A percentile compares a stretch with the other conserved stretches of the same genome.
These are phyloP conservation scores for Protomyces pachydermus DNA, from an alignment of 1,139 yeast species.

Conservation along the genomic window DNA sequence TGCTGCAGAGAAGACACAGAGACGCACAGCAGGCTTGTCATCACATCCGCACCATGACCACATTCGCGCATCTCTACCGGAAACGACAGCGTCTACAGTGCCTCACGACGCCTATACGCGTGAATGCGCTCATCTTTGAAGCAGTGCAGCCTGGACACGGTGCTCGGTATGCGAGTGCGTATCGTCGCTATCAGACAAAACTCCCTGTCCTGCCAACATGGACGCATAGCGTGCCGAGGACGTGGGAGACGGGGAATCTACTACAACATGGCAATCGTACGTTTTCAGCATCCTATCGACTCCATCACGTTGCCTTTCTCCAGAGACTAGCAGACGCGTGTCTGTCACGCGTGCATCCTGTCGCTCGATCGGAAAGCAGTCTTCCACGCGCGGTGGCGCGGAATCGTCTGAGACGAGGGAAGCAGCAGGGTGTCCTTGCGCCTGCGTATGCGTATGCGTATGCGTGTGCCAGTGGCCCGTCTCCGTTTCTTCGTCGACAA, in stretches of 20 bases:
- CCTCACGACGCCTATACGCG: neutral
- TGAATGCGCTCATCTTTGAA: neutral
- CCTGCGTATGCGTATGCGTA: neutral
- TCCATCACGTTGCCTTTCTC: neutral
- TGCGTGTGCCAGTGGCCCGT: neutral
- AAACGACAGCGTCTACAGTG: neutral
- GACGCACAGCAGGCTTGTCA: no score
- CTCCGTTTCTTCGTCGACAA: neutral
- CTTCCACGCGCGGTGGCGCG: neutral
- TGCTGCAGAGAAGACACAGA: no score
- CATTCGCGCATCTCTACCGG: neutral
- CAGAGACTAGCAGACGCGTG: neutral
- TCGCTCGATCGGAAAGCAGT: neutral
- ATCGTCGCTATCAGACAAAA: neutral
- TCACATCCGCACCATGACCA: neutral
- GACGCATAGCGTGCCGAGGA: no score
- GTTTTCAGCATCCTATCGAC: conserved; percentile 3
- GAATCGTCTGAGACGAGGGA: neutral
- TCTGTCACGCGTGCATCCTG: neutral
- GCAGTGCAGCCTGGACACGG: neutral
- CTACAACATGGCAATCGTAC: neutral
- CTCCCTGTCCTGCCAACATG: no score
- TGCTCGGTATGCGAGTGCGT: neutral
- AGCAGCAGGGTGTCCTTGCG: conserved; percentile 8
- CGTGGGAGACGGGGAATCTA: neutral